phyloP scores from a whole-genome alignment of 495 filamentous ascomycete species.

The Penicillium argentinense region DNA sequence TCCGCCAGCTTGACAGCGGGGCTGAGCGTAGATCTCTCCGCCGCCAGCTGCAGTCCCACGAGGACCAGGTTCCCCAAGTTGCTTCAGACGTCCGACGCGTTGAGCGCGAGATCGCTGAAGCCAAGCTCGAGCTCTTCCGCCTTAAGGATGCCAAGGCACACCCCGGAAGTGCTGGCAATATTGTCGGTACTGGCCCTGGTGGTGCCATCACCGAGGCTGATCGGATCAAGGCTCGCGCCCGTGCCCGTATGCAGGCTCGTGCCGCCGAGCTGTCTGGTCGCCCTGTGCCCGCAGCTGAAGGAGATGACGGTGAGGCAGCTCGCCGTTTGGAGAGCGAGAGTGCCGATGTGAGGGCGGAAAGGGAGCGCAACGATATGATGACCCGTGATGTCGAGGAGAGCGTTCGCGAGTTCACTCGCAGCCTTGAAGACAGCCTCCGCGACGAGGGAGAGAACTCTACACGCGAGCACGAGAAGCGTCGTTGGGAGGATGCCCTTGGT shows the following conservation, averaged over 20 bases:
- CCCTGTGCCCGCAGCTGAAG: slow-evolving; percentile 58
- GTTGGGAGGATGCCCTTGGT: slow-evolving; percentile 96
- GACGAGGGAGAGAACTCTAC: slow-evolving; percentile 69
- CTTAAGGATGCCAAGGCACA: slow-evolving; percentile 90
- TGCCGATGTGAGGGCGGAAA: slow-evolving; percentile 73
- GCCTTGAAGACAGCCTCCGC: slow-evolving; percentile 83
- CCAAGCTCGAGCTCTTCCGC: slow-evolving; percentile 90
- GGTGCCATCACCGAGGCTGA: slow-evolving; percentile 91
- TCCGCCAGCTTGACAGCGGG: slow-evolving; percentile 73
- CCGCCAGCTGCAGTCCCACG: slow-evolving; percentile 82
- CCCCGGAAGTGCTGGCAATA: slow-evolving; percentile 75
- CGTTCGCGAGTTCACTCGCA: slow-evolving; percentile 81
- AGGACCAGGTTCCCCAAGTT: slow-evolving; percentile 86
- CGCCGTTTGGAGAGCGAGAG: slow-evolving; percentile 87
- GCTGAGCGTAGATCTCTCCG: slow-evolving; percentile 83
- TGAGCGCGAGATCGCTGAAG: slow-evolving; percentile 90
- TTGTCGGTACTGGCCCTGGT: slow-evolving; percentile 92
- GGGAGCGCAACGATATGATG: slow-evolving; percentile 94
- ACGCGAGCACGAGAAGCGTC: slow-evolving; percentile 83
- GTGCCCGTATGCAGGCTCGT: slow-evolving; percentile 97
- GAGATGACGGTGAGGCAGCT: slow-evolving; percentile 73
- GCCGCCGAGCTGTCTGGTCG: slow-evolving; percentile 88
- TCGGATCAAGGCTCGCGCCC: slow-evolving; percentile 89
- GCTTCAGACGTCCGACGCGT: slow-evolving; percentile 88
- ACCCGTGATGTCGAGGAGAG: slow-evolving; percentile 96